A percentile compares a stretch with the other conserved stretches of the same genome.
Evolutionary conservation across 805 yeast genomes (phyloP).

Genomic region (Candida vartiovaarae): DNA sequence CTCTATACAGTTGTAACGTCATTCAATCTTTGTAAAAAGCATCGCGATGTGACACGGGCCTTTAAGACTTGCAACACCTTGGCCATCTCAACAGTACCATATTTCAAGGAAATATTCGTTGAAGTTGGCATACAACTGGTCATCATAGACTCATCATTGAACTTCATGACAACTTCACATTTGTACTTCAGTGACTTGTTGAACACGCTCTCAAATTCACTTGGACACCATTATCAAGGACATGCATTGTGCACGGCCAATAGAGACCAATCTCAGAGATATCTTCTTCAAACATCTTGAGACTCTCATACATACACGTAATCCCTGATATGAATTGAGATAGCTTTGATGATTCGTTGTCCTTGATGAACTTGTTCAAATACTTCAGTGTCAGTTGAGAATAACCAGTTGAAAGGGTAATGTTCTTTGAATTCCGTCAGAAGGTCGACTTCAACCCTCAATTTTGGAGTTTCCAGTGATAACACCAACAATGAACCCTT

Average conservation of each 20-base stretch:
- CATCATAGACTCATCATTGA: conserved; percentile 10
- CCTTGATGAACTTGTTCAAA: conserved; percentile 6
- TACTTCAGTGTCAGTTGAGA: background rate
- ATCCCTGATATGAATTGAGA: conserved; percentile 5
- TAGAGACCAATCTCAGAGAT: conserved; percentile 13
- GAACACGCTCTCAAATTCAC: conserved; percentile 13
- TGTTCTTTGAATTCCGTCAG: background rate
- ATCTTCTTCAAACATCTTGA: conserved; percentile 10
- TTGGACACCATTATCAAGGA: conserved; percentile 2
- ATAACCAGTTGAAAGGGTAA: background rate
- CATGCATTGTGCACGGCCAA: conserved; percentile 8
- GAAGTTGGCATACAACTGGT: background rate
- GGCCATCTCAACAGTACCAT: conserved; percentile 11
- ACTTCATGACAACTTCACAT: conserved; percentile 5
- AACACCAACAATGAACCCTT: conserved; percentile 6
- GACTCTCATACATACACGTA: background rate
- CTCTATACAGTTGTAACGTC: background rate
- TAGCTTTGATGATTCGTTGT: background rate
- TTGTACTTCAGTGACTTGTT: conserved; percentile 15
- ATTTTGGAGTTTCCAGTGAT: conserved; percentile 2
- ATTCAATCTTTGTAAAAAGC: conserved; percentile 5
- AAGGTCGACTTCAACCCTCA: conserved; percentile 10
- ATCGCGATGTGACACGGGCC: background rate
- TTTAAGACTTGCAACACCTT: conserved; percentile 11
- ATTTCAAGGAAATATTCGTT: conserved; percentile 5